A percentile compares a stretch with the other conserved stretches of the same genome.
These are phyloP conservation scores for Melanomma pulvis-pyrius DNA, from an alignment of 495 filamentous ascomycete species.

Conservation along the genomic window DNA sequence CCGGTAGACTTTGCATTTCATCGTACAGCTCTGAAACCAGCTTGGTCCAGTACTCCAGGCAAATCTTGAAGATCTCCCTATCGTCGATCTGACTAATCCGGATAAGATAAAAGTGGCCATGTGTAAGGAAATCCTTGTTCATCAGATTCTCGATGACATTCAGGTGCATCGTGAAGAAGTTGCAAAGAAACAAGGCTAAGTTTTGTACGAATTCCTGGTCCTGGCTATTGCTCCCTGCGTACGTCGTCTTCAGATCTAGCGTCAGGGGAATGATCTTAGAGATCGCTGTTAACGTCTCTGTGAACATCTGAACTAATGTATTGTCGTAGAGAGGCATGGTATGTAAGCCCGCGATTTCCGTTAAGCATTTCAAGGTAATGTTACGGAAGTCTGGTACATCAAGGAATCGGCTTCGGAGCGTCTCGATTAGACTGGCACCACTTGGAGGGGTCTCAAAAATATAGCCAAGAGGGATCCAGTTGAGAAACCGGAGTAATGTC, in stretches of 20 bases:
- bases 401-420: constrained; percentile 83
- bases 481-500: constrained; percentile 92
- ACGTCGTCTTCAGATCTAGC: constrained; percentile 86
- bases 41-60: constrained; percentile 98
- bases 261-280: constrained; percentile 87
- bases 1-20: constrained; percentile 93
- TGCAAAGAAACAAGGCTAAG: constrained; percentile 90
- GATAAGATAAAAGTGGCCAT: constrained; percentile 97
- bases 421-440: constrained; percentile 75
- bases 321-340: constrained; percentile 84
- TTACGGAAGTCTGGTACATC: constrained; percentile 93
- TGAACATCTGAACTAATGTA: constrained; percentile 95
- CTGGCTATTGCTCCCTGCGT: constrained; percentile 82
- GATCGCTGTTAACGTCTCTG: constrained; percentile 85
- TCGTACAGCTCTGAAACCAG: constrained; percentile 98
- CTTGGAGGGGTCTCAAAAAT: constrained; percentile 85
- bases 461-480: constrained; percentile 98
- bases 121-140: constrained; percentile 89
- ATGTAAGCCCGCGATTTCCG: constrained; percentile 91
- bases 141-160: constrained; percentile 92
- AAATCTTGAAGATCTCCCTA: constrained; percentile 99
- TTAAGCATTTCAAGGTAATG: constrained; percentile 92
- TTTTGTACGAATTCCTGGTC: constrained; percentile 99
- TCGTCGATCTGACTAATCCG: constrained; percentile 98
- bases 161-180: constrained; percentile 91